Evolutionary conservation across 1,284 basidiomycete species (phyloP), one percentile per base, ranked within the genome.

Genomic region (Trametes polyzona): DNA sequence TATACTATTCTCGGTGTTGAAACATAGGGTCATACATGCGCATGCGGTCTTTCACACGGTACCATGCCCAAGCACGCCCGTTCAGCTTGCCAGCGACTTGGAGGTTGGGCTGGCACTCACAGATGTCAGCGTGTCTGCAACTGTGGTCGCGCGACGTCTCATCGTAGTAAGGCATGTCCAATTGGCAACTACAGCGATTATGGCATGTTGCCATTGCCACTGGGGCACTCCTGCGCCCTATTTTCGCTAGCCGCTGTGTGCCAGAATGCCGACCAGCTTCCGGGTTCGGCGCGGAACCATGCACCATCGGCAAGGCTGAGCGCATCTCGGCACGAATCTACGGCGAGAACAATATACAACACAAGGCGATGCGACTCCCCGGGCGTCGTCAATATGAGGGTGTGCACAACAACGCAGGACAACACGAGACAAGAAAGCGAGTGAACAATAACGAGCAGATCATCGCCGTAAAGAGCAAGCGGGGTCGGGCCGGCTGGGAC

Each of bases 241-340:
- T 32, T 41, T 29, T 29, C 37, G 48, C 39, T 50, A 7, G 26
- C 21, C 39, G 16, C 32, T 30, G 19, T 29, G 7, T 41, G 48
- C 27, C 48, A 33, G 4, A 29, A 21, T 48, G 47, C 33, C 47
- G 33, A 24, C 26, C 17, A 3, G 23, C 16, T 46, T 19, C 43
- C 27, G 51, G 33, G 26, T 26, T 46, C 51, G 51, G 51, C 51
- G 33, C 33, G 51, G 42, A 52, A 39, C 42, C 33, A 52, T 39
- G 51, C 26, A 50, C 21, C 29, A 33, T 41, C 48, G 48, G 48
- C 48, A 49, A 50, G 27, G 48, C 37, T 39, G 48, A 33, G 50
- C 42, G 33, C 33, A 44, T 44, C 46, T 55, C 52, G 52, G 52
- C 52, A 55, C 19, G 19, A 19, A 17, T 21, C 9, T 33, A 55